Evolutionary conservation across 1,139 yeast species (phyloP).

Genomic region (Kodamaea suecica): DNA sequence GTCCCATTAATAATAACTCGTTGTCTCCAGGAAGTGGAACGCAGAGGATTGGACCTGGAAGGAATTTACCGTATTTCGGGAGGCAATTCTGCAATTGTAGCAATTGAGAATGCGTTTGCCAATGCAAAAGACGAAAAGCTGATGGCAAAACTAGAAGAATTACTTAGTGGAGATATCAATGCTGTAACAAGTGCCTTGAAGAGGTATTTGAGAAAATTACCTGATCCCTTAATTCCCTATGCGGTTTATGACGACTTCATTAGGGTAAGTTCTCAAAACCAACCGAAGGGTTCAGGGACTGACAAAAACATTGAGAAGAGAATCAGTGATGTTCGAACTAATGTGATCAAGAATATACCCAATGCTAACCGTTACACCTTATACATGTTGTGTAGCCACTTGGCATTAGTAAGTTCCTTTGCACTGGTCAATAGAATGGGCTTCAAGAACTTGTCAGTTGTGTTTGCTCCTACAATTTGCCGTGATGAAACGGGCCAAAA

Average conservation of each 20-base stretch:
- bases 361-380: conserved; percentile 63
- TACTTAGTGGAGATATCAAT: conserved; percentile 68
- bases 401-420: conserved; percentile 51
- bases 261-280: conserved; percentile 32
- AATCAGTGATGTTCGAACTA: conserved; percentile 25
- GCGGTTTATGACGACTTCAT: conserved; percentile 67
- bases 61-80: conserved; percentile 94
- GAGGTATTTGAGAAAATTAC: conserved; percentile 78
- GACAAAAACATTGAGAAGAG: conserved; percentile 25
- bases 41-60: conserved; percentile 67
- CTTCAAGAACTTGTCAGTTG: conserved; percentile 78
- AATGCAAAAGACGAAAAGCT: conserved; percentile 35
- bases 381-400: conserved; percentile 57
- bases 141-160: conserved; percentile 40
- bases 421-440: conserved; percentile 69
- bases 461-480: conserved; percentile 91
- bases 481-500: conserved; percentile 78
- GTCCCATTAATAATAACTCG: conserved; percentile 71
- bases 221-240: conserved; percentile 80
- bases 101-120: conserved; percentile 47
- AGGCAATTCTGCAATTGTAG: conserved; percentile 70
- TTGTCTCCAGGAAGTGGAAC: conserved; percentile 78
- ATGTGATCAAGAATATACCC: conserved; percentile 52
- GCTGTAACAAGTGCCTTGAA: conserved; percentile 86
- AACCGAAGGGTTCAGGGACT: conserved; percentile 17